Percentiles rank a stretch among this genome's conserved stretches.
Conservation (phyloP, 2,329 filamentous ascomycete genomes). For the Fusarium vanettenii region DNA sequence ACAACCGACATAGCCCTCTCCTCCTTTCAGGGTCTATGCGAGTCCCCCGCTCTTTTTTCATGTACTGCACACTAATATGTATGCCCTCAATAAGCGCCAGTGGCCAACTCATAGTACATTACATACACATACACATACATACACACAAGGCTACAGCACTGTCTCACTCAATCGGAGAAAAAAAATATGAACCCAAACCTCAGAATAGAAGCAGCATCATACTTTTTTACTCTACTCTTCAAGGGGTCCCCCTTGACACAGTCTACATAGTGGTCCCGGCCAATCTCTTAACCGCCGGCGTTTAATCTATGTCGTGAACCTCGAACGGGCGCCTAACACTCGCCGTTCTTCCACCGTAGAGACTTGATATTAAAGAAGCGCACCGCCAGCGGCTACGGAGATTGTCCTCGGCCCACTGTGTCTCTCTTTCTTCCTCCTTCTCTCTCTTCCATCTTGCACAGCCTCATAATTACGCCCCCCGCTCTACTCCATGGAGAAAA, state of each 20-base stretch:
- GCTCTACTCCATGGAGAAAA: background rate
- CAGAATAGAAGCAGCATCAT: conserved; percentile 33
- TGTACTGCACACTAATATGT: conserved; percentile 8
- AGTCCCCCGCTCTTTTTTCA: conserved; percentile 7
- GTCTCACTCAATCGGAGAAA: conserved; percentile 3
- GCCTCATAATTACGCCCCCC: conserved; percentile 16
- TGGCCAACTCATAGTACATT: conserved; percentile 11
- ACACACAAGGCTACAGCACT: background rate
- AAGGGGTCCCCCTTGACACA: conserved; percentile 10
- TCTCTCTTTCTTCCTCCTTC: background rate
- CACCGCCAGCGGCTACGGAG: conserved; percentile 39
- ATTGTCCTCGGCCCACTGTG: conserved; percentile 38
- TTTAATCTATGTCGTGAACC: conserved; percentile 21
- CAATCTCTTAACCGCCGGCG: conserved; percentile 35
- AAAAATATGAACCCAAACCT: conserved; percentile 2
- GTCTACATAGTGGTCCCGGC: conserved; percentile 26
- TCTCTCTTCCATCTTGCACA: conserved; percentile 19
- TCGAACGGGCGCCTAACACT: conserved; percentile 36
- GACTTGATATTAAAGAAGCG: conserved; percentile 24
- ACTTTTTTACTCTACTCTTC: background rate
- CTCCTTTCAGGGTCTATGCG: conserved; percentile 35
- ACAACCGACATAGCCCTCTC: conserved; percentile 17
- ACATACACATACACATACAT: background rate
- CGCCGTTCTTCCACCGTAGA: background rate
- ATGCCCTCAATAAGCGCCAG: conserved; percentile 11